Evolutionary conservation across 371 early-diverging fungal genomes (phyloP), one percentile per base, ranked within the genome.

Genomic region (Syncephalastrum contaminatum): DNA sequence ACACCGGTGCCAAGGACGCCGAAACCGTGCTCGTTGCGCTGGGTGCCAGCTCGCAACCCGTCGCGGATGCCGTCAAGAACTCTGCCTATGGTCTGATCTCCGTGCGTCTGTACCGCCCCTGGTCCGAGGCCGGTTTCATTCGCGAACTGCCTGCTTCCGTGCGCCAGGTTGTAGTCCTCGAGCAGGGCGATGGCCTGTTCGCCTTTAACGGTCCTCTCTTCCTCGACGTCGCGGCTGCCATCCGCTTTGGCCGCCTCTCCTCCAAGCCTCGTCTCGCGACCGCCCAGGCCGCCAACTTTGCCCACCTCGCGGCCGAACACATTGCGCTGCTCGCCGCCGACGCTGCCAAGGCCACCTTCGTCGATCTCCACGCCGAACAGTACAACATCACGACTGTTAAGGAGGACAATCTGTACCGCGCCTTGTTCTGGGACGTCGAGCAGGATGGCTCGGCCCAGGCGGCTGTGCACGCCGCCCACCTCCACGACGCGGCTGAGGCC

Each of bases 71-170:
- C 13, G 79, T 83, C 15, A 55, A 60, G 36, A 50, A 60, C 27
- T 56, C 74, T n/a, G 50, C 69, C 14, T 79, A 86, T 25, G 94
- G 93, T 51, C 74, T 90, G 21, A 71, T 95, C 54, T 81, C 77
- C 45, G 83, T 91, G 36, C 89, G 93, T 56, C 72, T 86, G 12
- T 84, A 84, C 68, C 83, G 94, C 42, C 93, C 95, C 12, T 94
- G 92, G 94, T 85, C 84, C 13, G 86, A 85, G 50, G 61, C 74
- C 19, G 82, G 85, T 56, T 86, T 95, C 58, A 62, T 88, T 30
- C 76, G 69, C 50, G 77, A 75, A 12, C 56, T 94, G 15, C 94
- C 94, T 12, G 51, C 69, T 14, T 69, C 88, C 0, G 73, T 72
- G 19, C 84, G 80, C 60, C 74, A 69, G 47, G 57, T 87, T 14